Evolutionary conservation across 2,329 filamentous ascomycete species (phyloP).

Genomic region (Chalaropsis thielavioides): DNA sequence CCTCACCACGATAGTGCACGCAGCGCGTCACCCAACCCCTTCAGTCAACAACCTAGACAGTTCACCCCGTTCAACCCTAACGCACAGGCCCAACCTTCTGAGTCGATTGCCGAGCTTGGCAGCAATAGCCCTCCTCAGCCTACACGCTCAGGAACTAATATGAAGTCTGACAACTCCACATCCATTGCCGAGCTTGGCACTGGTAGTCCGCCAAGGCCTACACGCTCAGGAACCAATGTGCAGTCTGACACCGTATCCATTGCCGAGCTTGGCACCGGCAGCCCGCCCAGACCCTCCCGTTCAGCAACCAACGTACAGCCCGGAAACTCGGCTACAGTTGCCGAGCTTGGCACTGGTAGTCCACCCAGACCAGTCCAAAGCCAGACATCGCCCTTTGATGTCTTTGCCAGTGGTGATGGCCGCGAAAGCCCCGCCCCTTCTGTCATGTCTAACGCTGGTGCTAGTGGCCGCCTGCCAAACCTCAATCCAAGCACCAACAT

Average conservation of each 20-base stretch:
- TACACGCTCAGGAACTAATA: slow-evolving; percentile 19
- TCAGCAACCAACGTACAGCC: slow-evolving; percentile 17
- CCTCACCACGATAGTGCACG: slow-evolving; percentile 18
- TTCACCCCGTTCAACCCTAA: slow-evolving; percentile 16
- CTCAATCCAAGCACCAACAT: background rate
- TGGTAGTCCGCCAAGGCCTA: background rate
- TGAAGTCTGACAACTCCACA: background rate
- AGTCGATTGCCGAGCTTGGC: slow-evolving; percentile 23
- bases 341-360: background rate
- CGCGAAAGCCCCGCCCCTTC: slow-evolving; percentile 26
- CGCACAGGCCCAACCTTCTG: slow-evolving; percentile 16
- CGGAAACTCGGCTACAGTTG: slow-evolving; percentile 13
- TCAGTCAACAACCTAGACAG: slow-evolving; percentile 20
- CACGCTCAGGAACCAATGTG: slow-evolving; percentile 1
- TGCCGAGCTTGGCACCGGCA: slow-evolving; percentile 23
- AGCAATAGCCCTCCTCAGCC: slow-evolving; percentile 22
- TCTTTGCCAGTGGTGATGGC: slow-evolving; percentile 24
- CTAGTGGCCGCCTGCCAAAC: background rate
- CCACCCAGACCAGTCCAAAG: slow-evolving; percentile 16
- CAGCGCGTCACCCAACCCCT: slow-evolving; percentile 20
- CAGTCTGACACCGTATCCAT: slow-evolving; percentile 16
- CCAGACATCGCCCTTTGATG: slow-evolving; percentile 20
- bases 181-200: background rate
- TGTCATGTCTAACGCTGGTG: background rate
- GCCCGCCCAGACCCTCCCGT: slow-evolving; percentile 21